Base-by-base conservation (phyloP, 129 eudicot species). In the Arctium minus region DNA sequence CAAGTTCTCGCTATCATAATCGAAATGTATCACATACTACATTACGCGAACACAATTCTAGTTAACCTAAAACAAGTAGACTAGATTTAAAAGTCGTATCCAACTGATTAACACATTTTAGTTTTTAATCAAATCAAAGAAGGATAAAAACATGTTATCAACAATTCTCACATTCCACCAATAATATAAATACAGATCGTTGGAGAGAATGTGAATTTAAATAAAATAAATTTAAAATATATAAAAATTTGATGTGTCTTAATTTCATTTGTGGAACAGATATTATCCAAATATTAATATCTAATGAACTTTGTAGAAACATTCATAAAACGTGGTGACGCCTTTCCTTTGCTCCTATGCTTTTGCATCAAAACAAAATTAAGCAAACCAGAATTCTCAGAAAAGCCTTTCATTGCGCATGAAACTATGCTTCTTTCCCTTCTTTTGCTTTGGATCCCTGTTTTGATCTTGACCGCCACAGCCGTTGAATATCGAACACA, bases 401-500 rank as follows among this genome's bases (percentile, higher is more conserved):
- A 68, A 72, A 33, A 68, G 75, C 69, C 82, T 67, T 68, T 69
- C 31, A 67, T 53, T 2, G 42, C 70, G 33, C 79, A 36, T 33
- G 46, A 77, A 71, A 81, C 2, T 74, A 81, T 81, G 80, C 10
- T 73, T 10, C 32, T 74, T 64, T 74, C 22, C 56, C 35, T 74
- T 74, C 36, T 74, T 74, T 74, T 74, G 32, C 13, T 81, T 31
- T 81, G 67, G 68, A 62, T 81, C 6, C 36, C 75, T 62, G 8
- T 42, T 62, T 6, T 65, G 44, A 81, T 64, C 18, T 64, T 12
- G 10, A 30, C 80, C 32, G 80, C 80, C 46, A 74, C 74, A 0
- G 85, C 85, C 38, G 68, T 42, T 5, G 85, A 81, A 4, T 81
- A 8, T 74, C 15, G 2, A 62, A 64, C 85, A 13, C 85, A 81